A percentile compares a stretch with the other conserved stretches of the same genome.
Evolutionary conservation across 768 basidiomycete species (phyloP).

Genomic region (Trametes gibbosa): DNA sequence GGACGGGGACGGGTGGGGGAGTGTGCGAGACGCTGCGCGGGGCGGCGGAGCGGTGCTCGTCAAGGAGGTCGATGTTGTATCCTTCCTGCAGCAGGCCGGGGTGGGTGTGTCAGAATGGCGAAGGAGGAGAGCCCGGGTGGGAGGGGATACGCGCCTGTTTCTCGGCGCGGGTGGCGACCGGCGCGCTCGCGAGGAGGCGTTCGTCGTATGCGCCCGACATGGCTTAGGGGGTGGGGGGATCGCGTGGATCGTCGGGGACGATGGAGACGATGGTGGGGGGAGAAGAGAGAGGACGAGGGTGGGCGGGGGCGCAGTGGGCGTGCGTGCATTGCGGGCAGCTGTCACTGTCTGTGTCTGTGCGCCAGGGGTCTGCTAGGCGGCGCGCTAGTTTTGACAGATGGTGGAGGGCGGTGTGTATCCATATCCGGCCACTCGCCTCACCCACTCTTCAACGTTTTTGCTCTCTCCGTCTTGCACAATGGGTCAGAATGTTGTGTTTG

Average conservation of each 20-base stretch:
- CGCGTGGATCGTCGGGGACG: neutral
- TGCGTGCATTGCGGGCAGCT: neutral
- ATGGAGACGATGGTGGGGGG: neutral
- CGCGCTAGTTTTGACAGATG: constrained; percentile 10
- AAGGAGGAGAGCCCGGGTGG: too few relatives aligned
- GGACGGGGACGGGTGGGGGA: constrained; percentile 14
- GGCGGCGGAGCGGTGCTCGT: constrained; percentile 16
- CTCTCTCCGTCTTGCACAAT: too few relatives aligned
- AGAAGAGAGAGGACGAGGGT: neutral
- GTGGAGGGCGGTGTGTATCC: constrained; percentile 4
- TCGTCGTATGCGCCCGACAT: constrained; percentile 29
- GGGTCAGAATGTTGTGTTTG: too few relatives aligned
- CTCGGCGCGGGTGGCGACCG: constrained; percentile 30
- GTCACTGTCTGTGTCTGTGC: neutral
- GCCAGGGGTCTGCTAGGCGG: neutral
- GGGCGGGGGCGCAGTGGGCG: neutral
- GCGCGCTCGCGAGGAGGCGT: constrained; percentile 29
- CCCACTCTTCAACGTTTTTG: too few relatives aligned
- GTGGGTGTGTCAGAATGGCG: neutral
- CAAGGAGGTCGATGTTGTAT: constrained; percentile 48
- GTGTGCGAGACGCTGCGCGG: constrained; percentile 22
- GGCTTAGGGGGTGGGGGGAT: neutral
- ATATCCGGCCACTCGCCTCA: neutral
- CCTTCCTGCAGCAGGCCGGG: constrained; percentile 40
- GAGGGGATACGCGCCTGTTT: constrained; percentile 27